Conservation (phyloP, 208 protist species). For the Entamoeba invadens region DNA sequence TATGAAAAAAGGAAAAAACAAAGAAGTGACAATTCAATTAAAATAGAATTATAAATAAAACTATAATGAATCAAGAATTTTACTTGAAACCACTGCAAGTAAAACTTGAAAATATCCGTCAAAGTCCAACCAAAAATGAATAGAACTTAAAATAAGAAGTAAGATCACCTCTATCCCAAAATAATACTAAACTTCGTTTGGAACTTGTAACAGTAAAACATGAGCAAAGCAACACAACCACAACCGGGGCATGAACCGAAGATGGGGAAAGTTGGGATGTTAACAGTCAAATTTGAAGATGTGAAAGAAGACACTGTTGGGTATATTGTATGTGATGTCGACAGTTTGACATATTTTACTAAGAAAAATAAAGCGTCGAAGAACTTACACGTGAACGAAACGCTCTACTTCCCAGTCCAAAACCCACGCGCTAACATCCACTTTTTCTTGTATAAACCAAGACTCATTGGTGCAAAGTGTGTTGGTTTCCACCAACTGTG, state of each 20-base stretch:
- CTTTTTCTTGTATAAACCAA: background rate
- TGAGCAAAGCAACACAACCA: background rate
- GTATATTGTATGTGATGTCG: background rate
- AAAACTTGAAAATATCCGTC: no score
- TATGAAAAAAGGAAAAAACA: no score
- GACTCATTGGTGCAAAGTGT: background rate
- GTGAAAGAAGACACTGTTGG: background rate
- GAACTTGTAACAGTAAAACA: background rate
- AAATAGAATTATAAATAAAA: no score
- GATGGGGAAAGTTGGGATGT: background rate
- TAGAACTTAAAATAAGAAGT: no score
- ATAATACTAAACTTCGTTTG: no score
- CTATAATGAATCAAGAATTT: no score
- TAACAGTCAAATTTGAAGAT: background rate
- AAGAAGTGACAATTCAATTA: no score
- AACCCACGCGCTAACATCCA: background rate
- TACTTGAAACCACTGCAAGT: no score
- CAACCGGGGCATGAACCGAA: background rate
- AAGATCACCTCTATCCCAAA: no score
- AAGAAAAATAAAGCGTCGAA: background rate
- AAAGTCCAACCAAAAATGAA: no score
- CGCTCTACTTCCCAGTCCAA: background rate
- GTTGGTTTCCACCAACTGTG: background rate
- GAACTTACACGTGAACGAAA: background rate
- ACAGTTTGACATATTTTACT: background rate